Evolutionary conservation across 352 stramenopile genomes (phyloP).

Genomic region (Phytophthora idaei): DNA sequence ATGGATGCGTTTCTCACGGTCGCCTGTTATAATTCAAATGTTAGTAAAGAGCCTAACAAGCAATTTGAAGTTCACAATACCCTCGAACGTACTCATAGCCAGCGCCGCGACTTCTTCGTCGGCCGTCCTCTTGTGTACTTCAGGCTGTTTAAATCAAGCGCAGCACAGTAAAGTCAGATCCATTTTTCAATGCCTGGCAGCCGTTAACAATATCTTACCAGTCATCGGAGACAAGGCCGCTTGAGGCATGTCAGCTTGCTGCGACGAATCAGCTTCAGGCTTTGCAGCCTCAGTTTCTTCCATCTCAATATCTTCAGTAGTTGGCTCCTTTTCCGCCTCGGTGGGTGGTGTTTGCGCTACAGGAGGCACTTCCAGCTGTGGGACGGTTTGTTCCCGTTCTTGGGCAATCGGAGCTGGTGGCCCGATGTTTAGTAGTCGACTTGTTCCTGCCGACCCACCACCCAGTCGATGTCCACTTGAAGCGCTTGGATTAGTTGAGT

Average conservation of each 20-base stretch:
- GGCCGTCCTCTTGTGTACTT: constrained; percentile 9
- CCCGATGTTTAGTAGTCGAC: constrained; percentile 27
- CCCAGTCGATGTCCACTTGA: constrained; percentile 43
- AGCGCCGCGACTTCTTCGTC: constrained; percentile 41
- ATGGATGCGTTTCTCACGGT: constrained; percentile 62
- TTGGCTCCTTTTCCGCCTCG: background rate
- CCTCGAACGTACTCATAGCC: constrained; percentile 46
- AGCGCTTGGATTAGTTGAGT: background rate
- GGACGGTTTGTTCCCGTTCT: background rate
- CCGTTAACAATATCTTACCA: constrained; percentile 13
- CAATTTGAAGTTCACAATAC: background rate
- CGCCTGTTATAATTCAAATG: constrained; percentile 39
- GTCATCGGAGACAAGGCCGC: background rate
- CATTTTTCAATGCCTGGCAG: no score
- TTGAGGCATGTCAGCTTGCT: constrained; percentile 2
- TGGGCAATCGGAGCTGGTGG: background rate
- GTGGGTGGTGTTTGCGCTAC: background rate
- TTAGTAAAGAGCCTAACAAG: background rate
- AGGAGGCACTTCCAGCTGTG: background rate
- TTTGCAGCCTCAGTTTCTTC: constrained; percentile 2
- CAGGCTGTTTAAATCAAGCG: background rate
- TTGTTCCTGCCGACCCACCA: constrained; percentile 37
- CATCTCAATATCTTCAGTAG: constrained; percentile 28
- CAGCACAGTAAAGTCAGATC: constrained; percentile 4
- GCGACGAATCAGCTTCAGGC: background rate